Evolutionary conservation across 192 early-diverging fungal genomes (phyloP).

Genomic region (Linnemannia elongata): DNA sequence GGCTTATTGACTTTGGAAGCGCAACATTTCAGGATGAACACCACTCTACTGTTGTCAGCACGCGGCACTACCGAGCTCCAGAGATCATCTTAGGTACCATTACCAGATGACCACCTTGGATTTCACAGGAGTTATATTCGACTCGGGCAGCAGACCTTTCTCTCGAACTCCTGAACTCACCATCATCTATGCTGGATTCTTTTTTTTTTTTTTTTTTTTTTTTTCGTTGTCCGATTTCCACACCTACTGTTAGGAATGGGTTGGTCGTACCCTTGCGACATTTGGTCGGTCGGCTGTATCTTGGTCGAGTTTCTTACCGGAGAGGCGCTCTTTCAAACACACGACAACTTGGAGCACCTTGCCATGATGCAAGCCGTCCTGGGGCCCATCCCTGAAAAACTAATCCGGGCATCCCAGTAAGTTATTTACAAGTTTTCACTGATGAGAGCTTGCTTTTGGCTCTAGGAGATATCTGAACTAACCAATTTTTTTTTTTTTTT

Average conservation of each 20-base stretch:
- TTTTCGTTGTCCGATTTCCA: neutral
- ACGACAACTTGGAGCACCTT: constrained; percentile 96
- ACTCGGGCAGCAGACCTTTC: neutral
- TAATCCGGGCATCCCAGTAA: constrained; percentile 68
- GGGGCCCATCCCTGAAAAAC: constrained; percentile 78
- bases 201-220: neutral
- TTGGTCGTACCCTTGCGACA: constrained; percentile 97
- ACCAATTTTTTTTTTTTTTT: neutral
- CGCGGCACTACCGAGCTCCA: constrained; percentile 96
- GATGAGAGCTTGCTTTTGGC: neutral
- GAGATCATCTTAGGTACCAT: constrained; percentile 90
- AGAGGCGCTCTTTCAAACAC: constrained; percentile 97
- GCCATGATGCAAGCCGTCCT: constrained; percentile 96
- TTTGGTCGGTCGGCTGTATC: constrained; percentile 99
- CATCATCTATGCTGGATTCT: neutral
- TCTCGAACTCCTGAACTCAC: neutral
- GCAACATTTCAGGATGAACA: constrained; percentile 95
- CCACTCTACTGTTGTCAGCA: constrained; percentile 92
- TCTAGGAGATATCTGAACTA: neutral
- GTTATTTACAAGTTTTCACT: neutral
- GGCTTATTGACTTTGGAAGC: constrained; percentile 96
- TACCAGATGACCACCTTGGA: neutral
- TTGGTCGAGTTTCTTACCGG: constrained; percentile 96
- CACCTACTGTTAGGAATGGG: constrained; percentile 65
- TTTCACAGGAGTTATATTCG: neutral